Percentiles rank a stretch among this genome's conserved stretches.
phyloP scores from a whole-genome alignment of 768 basidiomycete species.

The Pisolithus albus region DNA sequence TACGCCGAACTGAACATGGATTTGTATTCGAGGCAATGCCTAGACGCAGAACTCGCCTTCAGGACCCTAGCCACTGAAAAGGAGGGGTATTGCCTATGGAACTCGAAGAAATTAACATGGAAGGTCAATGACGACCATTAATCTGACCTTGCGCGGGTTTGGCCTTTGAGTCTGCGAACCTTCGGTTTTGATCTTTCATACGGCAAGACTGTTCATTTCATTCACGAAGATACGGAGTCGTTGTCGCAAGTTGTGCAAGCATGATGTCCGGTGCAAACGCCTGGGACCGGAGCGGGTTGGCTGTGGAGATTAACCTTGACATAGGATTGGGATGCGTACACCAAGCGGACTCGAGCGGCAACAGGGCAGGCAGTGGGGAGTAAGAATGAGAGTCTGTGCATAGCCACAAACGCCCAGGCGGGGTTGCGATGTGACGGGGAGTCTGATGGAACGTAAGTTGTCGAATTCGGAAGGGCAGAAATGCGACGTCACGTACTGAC shows the following conservation, averaged over 20 bases:
- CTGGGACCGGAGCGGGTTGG: constrained; percentile 47
- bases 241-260: constrained; percentile 70
- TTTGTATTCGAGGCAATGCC: constrained; percentile 70
- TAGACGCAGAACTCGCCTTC: constrained; percentile 65
- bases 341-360: constrained; percentile 68
- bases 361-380: too few relatives aligned
- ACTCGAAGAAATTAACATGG: too few relatives aligned
- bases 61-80: constrained; percentile 74
- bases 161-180: too few relatives aligned
- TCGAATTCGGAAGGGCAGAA: too few relatives aligned
- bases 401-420: too few relatives aligned
- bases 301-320: constrained; percentile 54
- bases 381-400: too few relatives aligned
- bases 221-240: constrained; percentile 76
- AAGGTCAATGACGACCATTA: too few relatives aligned
- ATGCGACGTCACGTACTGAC: too few relatives aligned
- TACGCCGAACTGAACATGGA: constrained; percentile 81
- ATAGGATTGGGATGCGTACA: constrained; percentile 55
- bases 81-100: constrained; percentile 63
- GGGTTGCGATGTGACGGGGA: too few relatives aligned
- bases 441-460: too few relatives aligned
- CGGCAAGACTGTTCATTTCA: constrained; percentile 60
- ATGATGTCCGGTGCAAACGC: constrained; percentile 70
- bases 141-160: too few relatives aligned
- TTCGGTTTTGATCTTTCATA: too few relatives aligned